These are phyloP conservation scores for Fomitopsis betulina DNA, from an alignment of 1,284 basidiomycete species.

Conservation along the genomic window DNA sequence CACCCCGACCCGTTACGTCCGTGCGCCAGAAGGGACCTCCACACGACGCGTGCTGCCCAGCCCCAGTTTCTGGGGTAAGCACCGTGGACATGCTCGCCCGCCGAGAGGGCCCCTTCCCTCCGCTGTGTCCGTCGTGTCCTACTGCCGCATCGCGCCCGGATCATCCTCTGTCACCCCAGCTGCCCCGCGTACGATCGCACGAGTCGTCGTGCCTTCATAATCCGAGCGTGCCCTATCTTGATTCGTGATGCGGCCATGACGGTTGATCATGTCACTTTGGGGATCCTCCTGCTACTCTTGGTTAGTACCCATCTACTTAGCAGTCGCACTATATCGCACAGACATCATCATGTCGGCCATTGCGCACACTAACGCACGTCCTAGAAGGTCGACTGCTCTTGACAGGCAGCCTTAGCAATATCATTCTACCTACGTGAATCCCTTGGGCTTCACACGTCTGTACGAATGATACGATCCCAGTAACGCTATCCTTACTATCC, in stretches of 20 bases:
- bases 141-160: not conserved
- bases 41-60: not conserved
- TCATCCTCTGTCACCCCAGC: not conserved
- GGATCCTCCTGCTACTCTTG: conserved; percentile 6
- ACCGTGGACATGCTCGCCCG: not conserved
- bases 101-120: not conserved
- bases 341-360: not conserved
- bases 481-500: not conserved
- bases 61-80: not conserved
- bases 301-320: conserved; percentile 1
- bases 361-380: not conserved
- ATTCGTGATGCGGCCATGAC: conserved; percentile 2
- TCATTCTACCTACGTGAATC: too few relatives aligned
- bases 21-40: not conserved
- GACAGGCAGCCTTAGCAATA: not conserved
- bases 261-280: not conserved
- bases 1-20: conserved; percentile 2
- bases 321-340: not conserved
- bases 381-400: not conserved
- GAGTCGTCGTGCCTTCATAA: not conserved
- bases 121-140: not conserved
- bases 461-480: not conserved
- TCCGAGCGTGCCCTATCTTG: not conserved
- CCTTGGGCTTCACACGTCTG: not conserved
- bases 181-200: not conserved